These are phyloP conservation scores for Beauveria sp. DNA, from an alignment of 2,329 filamentous ascomycete species.

Conservation along the genomic window DNA sequence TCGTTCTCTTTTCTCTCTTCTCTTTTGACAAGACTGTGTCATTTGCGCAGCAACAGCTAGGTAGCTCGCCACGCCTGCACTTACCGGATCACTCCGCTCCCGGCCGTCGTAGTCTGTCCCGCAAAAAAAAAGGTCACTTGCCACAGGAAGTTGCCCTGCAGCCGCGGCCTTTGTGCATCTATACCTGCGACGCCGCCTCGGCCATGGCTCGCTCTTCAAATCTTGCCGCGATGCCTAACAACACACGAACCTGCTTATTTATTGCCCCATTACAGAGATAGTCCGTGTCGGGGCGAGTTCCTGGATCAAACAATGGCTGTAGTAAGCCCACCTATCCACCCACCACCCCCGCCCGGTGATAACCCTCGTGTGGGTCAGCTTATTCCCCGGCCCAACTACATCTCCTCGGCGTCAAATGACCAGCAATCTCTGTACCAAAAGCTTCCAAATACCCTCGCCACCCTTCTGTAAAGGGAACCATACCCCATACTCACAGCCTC, in stretches of 20 bases:
- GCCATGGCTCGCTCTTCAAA: background rate
- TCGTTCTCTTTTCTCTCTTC: no score
- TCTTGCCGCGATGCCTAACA: no score
- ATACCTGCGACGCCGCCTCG: background rate
- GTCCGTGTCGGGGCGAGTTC: no score
- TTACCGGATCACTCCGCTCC: background rate
- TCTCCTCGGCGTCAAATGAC: no score
- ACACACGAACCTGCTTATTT: no score
- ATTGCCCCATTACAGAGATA: no score
- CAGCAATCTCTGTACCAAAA: background rate
- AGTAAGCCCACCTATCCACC: background rate
- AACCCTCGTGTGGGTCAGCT: background rate
- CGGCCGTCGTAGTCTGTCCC: background rate
- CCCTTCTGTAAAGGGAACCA: background rate
- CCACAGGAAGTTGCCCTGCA: no score
- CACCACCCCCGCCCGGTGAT: background rate
- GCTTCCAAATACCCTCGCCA: background rate
- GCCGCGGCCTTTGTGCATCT: background rate
- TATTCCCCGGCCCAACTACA: background rate
- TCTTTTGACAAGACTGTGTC: no score
- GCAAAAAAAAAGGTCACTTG: no score
- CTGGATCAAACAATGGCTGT: no score
- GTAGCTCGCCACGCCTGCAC: background rate
- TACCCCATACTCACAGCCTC: no score
- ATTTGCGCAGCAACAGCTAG: background rate